Evolutionary conservation across 192 early-diverging fungal species (phyloP), one percentile per base, ranked within the genome.

Genomic region (Rhizophagus prolifer): DNA sequence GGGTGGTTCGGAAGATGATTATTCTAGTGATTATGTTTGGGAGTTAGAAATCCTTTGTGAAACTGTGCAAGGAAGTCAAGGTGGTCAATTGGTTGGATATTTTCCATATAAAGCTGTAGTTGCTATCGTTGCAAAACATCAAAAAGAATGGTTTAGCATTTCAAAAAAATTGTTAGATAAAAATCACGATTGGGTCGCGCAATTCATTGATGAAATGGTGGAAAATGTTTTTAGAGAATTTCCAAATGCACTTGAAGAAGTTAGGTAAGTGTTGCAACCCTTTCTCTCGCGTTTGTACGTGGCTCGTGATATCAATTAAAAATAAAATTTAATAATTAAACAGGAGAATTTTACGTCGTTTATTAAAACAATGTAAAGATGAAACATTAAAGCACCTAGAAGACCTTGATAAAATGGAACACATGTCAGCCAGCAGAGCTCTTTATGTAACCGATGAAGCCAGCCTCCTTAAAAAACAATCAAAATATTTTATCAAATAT

Each of bases 361-460:
- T 62, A 26, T 26, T 62, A 62, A 62, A 14, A 25, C 12, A 9
- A 26, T 62, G 61, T 62, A 62, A 62, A 28, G 61, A 62, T 3
- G 61, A 62, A 26, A 62, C 61, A 1, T 28, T 28, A 28, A 62
- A 26, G 14, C 25, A 12, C 9, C 26, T 62, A 21, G 10, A 1
- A 10, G 61, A 62, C 8, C 13, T 62, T 9, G 26, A 62, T 26
- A 12, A 62, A 0, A 62, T 62, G 61, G 61, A 62, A 62, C 61
- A 62, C 2, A 62, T 62, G 61, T 62, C 61, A 26, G 61, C 61
- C 12, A 62, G 61, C 25, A 23, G 61, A 2, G 61, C 61, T 3
- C 26, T 62, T 23, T 62, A 62, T 62, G 61, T 62, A 26, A 62
- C 61, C 3, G 61, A 62, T 62, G 61, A 62, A 26, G 61, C 61